Conservation (phyloP, 2,329 filamentous ascomycete species). For the Colletotrichum noveboracense region DNA sequence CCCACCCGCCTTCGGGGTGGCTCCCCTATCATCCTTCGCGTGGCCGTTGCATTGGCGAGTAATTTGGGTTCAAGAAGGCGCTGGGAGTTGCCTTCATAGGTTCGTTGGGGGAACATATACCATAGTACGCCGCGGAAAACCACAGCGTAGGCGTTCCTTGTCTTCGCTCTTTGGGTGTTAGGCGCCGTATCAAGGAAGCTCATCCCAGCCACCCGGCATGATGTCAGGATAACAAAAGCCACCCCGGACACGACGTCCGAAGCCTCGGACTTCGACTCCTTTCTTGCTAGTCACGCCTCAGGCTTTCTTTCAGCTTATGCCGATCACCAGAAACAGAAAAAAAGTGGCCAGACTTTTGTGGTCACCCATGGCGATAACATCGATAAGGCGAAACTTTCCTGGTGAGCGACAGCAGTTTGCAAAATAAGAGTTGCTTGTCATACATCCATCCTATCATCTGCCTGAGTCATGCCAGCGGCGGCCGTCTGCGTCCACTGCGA, state of each 20-base stretch:
- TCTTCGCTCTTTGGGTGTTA: neutral
- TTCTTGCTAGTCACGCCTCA: neutral
- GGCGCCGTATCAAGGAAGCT: neutral
- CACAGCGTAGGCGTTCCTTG: neutral
- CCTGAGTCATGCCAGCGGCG: conserved; percentile 10
- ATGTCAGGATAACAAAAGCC: neutral
- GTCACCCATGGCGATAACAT: neutral
- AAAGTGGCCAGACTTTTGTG: neutral
- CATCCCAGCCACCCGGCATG: neutral
- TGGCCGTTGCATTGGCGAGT: neutral
- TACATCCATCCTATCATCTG: conserved; percentile 17
- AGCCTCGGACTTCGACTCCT: neutral
- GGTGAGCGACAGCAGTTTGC: neutral
- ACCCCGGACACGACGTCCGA: neutral
- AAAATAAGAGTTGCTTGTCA: neutral
- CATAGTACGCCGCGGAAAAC: neutral
- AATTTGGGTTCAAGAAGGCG: neutral
- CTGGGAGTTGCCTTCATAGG: neutral
- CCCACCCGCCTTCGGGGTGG: conserved; percentile 9
- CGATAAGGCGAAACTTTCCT: neutral
- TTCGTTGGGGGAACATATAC: neutral
- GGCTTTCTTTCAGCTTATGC: neutral
- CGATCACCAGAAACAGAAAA: neutral
- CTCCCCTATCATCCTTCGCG: conserved; percentile 1
- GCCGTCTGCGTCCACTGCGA: conserved; percentile 29